Evolutionary conservation across 805 yeast species (phyloP).

Genomic region (Zygotorulaspora sp.): DNA sequence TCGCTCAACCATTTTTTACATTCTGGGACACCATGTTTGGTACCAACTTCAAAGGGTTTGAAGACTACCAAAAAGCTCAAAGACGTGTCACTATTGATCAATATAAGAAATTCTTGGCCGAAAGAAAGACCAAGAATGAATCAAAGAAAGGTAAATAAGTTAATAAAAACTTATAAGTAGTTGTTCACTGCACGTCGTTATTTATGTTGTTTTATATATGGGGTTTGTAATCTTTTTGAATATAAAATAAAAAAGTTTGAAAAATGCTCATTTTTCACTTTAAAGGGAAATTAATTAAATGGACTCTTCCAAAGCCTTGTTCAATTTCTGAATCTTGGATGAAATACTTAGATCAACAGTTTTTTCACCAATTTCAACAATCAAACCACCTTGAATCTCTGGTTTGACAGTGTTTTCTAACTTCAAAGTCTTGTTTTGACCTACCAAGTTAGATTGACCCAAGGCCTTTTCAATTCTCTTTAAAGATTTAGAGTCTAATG

Average conservation of each 20-base stretch:
- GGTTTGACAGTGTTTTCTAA: conserved; percentile 80
- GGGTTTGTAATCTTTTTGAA: neutral
- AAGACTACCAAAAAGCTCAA: conserved; percentile 58
- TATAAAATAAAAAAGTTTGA: conserved; percentile 1
- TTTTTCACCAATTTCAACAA: conserved; percentile 94
- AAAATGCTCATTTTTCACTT: too few relatives aligned
- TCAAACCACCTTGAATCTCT: conserved; percentile 89
- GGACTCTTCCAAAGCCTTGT: conserved; percentile 82
- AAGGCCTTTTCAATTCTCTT: conserved; percentile 75
- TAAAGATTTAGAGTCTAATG: conserved; percentile 76
- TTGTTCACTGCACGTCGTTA: conserved; percentile 12
- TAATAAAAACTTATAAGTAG: neutral
- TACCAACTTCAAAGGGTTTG: conserved; percentile 67
- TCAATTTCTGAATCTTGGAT: conserved; percentile 79
- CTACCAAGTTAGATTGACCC: conserved; percentile 73
- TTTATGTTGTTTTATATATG: conserved; percentile 7
- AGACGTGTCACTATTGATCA: conserved; percentile 61
- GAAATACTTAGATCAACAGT: conserved; percentile 91
- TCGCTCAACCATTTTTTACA: conserved; percentile 92
- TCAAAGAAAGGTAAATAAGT: conserved; percentile 2
- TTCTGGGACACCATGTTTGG: conserved; percentile 79
- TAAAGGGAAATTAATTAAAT: conserved; percentile 43
- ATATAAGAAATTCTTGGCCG: conserved; percentile 53
- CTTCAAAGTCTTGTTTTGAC: conserved; percentile 79
- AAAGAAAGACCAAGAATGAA: conserved; percentile 33